Evolutionary conservation across 2,329 filamentous ascomycete species (phyloP), one percentile per base, ranked within the genome.

Genomic region (Coleophoma crateriformis): DNA sequence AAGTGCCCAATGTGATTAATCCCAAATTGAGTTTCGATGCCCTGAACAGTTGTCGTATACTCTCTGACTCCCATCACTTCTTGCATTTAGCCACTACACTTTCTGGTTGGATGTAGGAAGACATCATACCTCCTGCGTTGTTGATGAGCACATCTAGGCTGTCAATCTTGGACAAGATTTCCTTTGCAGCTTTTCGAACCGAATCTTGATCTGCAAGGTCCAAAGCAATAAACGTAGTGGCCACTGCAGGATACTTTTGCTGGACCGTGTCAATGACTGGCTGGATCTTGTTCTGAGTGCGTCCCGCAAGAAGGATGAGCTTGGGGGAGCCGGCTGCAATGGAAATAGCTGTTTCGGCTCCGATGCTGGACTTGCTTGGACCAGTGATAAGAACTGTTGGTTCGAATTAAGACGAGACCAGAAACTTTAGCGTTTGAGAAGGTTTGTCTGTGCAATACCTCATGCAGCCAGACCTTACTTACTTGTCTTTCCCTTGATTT

Each of bases 131-230:
- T 0, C 58, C 65, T 0, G 72, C 71, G 49, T 70, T 72, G 49
- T 74, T 74, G 11, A 74, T 65, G 11, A 74, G 48, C 4, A 72
- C 62, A 38, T 74, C 68, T 13, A 74, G 64, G 8, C 55, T 52
- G 57, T 60, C 32, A 2, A 68, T 61, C 60, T 65, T 67, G 0
- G 49, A 35, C 12, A 66, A 67, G 4, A 74, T 63, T 10, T 64
- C 60, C 1, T 54, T 58, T 1, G 71, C 71, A 0, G 72, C 69
- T 2, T 57, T 49, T 14, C 73, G 67, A 3, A 77, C 64, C 0
- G 64, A 64, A 2, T 65, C 61, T 33, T 71, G 56, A 14, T 68
- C 72, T n/a, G 61, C 61, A 10, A 76, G 66, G 38, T 74, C 69
- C 20, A 60, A 27, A 6, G 50, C 39, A 13, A 61, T 46, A 34